Base-by-base conservation (phyloP, 352 stramenopile genomes). In the Globisporangium abappressorium region DNA sequence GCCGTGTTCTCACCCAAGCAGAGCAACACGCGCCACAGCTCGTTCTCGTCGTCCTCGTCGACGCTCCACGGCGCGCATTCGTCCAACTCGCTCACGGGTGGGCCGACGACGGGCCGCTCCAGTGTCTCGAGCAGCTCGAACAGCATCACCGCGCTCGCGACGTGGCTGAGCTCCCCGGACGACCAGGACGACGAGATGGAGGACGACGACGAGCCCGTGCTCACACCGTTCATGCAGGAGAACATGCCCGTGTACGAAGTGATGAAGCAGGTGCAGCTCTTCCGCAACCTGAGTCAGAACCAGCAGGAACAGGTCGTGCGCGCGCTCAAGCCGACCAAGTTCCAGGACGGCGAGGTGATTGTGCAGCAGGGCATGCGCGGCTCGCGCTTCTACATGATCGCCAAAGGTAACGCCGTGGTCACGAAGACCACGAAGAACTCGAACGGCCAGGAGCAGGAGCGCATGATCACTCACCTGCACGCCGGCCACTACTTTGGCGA, bases 401-500 rank as follows among this genome's bases (percentile, higher is more conserved):
- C 88, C 62, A 94, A 92, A 66, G 90, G 90, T 56, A 85, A 92
- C 63, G 90, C 90, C 18, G 87, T 96, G 18, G 78, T 97, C 28
- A 94, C 86, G 18, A 95, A 97, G 76, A 88, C 78, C 2, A 79
- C 85, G 5, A 77, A 73, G 46, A 30, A 26, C 7, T 70, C 62
- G 43, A 65, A 76, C 26, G 72, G 68, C 30, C 70, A 82, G 8
- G 81, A 85, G 2, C 79, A 90, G 59, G 88, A 96, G 38, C 84
- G 86, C 30, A 94, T 96, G 88, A 77, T 97, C 41, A 97, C 90
- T 57, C 85, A 96, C 68, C 60, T 97, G 57, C 85, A 96, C 62
- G 88, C 87, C n/a, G 91, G 93, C 3, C 89, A 95, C 62, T 98
- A 97, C 77, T 98, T 98, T 74, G 94, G 94, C 11, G 94, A 98